Conservation (phyloP, 164 flowering plant species). For the Paratinospora sagittata region DNA sequence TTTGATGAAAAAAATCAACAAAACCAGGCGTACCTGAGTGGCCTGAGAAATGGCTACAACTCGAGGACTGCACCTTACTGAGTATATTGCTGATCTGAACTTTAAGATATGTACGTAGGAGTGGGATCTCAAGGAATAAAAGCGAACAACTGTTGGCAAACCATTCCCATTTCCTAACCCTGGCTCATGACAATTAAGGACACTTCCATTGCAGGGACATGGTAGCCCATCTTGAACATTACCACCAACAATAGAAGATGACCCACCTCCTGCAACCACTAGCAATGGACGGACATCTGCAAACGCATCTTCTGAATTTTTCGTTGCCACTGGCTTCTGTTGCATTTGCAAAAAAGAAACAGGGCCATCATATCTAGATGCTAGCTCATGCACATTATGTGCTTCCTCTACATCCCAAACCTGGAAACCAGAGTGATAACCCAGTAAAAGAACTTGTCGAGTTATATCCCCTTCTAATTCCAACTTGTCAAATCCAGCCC, state of each 20-base stretch:
- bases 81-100: slow-evolving; percentile 59
- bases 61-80: slow-evolving; percentile 67
- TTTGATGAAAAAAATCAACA: not conserved
- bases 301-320: slow-evolving; percentile 40
- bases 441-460: slow-evolving; percentile 61
- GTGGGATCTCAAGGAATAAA: slow-evolving; percentile 65
- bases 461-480: slow-evolving; percentile 30
- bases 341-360: slow-evolving; percentile 69
- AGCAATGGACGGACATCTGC: slow-evolving; percentile 53
- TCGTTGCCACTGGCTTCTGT: slow-evolving; percentile 46
- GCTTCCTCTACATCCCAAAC: slow-evolving; percentile 85
- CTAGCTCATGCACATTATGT: slow-evolving; percentile 63
- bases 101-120: slow-evolving; percentile 62
- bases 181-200: slow-evolving; percentile 23
- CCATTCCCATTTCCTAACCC: slow-evolving; percentile 19
- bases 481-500: slow-evolving; percentile 82
- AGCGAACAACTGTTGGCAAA: slow-evolving; percentile 44
- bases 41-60: slow-evolving; percentile 62
- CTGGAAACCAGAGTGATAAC: slow-evolving; percentile 70
- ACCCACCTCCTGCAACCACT: slow-evolving; percentile 51
- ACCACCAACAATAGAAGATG: slow-evolving; percentile 29
- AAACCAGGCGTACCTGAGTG: slow-evolving; percentile 44
- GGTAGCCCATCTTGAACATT: slow-evolving; percentile 27
- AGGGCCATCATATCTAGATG: slow-evolving; percentile 58
- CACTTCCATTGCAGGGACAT: slow-evolving; percentile 26